phyloP scores from a whole-genome alignment of 148 eudicot species.

The Fagopyrum tataricum region DNA sequence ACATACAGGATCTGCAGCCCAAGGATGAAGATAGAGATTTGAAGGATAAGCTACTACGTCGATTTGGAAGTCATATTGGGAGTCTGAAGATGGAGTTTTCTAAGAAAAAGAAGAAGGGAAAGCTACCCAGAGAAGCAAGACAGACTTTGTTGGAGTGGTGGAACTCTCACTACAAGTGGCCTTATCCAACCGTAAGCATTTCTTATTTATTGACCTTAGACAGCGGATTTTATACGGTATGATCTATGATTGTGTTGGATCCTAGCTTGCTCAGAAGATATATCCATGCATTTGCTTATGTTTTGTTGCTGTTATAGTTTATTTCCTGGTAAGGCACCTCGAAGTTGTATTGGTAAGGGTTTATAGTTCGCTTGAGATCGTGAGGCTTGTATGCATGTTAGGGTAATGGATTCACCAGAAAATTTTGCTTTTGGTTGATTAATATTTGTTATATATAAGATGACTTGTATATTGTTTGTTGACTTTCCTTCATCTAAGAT shows the following conservation, averaged over 20 bases:
- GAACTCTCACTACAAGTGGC: slow-evolving; percentile 83
- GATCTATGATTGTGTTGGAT: no score
- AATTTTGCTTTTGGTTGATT: no score
- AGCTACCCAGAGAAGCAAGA: slow-evolving; percentile 80
- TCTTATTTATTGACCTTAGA: no score
- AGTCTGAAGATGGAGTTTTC: slow-evolving; percentile 81
- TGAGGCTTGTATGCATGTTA: no score
- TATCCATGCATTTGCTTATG: not conserved
- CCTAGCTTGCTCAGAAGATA: not conserved
- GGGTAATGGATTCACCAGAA: no score
- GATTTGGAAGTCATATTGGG: slow-evolving; percentile 71
- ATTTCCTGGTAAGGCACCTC: no score
- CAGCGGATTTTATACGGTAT: no score
- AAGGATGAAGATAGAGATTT: slow-evolving; percentile 68
- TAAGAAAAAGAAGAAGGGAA: slow-evolving; percentile 93
- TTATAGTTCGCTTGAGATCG: no score
- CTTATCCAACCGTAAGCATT: slow-evolving; percentile 82
- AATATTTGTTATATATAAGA: no score
- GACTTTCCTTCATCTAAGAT: not conserved
- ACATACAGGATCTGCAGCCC: slow-evolving; percentile 45
- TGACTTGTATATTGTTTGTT: no score
- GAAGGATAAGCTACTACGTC: slow-evolving; percentile 57
- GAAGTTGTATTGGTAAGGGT: no score
- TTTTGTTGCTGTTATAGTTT: no score
- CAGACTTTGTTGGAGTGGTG: slow-evolving; percentile 78